These are phyloP conservation scores for Coriolopsis trogii DNA, from an alignment of 1,284 basidiomycete species.

Conservation along the genomic window DNA sequence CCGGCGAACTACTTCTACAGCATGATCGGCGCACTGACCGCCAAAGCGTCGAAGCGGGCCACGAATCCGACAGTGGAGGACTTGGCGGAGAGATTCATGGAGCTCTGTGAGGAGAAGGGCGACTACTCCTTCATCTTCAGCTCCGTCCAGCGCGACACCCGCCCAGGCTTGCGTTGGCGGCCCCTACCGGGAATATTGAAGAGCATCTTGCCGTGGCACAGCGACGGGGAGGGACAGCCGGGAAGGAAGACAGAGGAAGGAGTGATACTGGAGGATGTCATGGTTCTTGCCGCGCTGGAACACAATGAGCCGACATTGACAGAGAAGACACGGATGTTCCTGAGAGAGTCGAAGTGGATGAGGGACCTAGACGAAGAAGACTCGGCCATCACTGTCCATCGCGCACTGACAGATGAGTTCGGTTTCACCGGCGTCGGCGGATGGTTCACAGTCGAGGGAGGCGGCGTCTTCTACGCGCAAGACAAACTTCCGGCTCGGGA, in stretches of 20 bases:
- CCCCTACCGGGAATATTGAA: constrained; percentile 17
- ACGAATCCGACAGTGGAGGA: constrained; percentile 19
- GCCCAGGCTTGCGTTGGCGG: constrained; percentile 22
- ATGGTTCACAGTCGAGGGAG: constrained; percentile 7
- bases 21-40: constrained; percentile 26
- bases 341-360: background rate
- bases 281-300: background rate
- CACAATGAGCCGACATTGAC: background rate
- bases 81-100: constrained; percentile 26
- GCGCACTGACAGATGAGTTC: background rate
- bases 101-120: constrained; percentile 25
- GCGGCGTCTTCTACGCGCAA: constrained; percentile 21
- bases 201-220: constrained; percentile 16
- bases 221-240: constrained; percentile 11
- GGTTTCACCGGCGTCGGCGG: constrained; percentile 12
- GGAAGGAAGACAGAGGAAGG: constrained; percentile 16
- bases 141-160: constrained; percentile 16
- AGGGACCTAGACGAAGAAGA: background rate
- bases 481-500: constrained; percentile 4
- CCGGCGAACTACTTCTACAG: constrained; percentile 27
- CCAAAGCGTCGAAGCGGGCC: constrained; percentile 13
- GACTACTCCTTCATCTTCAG: constrained; percentile 30
- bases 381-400: background rate
- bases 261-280: constrained; percentile 20
- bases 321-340: no score